These are phyloP conservation scores for Salicornia ramosissima DNA, from an alignment of 148 eudicot genomes.

Conservation along the genomic window DNA sequence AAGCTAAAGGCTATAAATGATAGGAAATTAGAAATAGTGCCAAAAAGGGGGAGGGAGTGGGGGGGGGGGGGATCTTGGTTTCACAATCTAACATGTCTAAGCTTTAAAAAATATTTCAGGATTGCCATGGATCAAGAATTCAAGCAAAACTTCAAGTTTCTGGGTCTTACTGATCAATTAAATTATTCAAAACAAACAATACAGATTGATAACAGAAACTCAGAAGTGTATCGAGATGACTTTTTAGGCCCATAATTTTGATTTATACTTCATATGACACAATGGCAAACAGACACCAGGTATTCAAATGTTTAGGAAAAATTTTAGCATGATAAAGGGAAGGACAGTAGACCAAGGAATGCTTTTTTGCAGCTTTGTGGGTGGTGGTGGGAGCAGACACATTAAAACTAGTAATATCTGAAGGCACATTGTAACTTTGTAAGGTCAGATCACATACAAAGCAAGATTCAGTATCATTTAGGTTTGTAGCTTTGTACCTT, in stretches of 20 bases:
- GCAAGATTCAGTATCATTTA: not conserved
- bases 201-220: not conserved
- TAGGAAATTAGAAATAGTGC: not conserved
- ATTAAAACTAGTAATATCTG: not conserved
- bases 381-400: not conserved
- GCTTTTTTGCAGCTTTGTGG: not conserved
- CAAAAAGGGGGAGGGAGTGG: too few species aligned
- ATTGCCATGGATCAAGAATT: not conserved
- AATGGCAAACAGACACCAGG: not conserved
- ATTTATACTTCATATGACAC: not conserved
- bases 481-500: constrained; percentile 15
- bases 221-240: not conserved
- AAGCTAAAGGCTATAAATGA: not conserved
- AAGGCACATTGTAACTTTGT: not conserved
- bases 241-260: not conserved
- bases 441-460: not conserved
- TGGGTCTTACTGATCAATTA: not conserved
- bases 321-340: not conserved
- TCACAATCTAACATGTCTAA: not conserved
- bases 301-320: not conserved
- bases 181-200: not conserved
- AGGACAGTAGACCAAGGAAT: not conserved
- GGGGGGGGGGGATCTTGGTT: not conserved
- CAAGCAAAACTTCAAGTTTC: not conserved
- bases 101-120: not conserved